Evolutionary conservation across 306 rosid species (phyloP).

Genomic region (Medicago truncatula): MtrunA17r5.0-ANR NC_053049.1:6369001-6369500

Average conservation of each 20-base stretch:
- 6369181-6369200: too few species aligned
- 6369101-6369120: conserved; percentile 64
- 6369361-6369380: conserved; percentile 73
- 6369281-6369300: not conserved
- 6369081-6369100: conserved; percentile 48
- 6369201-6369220: too few species aligned
- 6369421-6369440: conserved; percentile 53
- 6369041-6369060: conserved; percentile 49
- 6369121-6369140: conserved; percentile 53
- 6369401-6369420: conserved; percentile 85
- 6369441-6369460: conserved; percentile 2
- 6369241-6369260: too few species aligned
- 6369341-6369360: conserved; percentile 45
- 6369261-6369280: too few species aligned
- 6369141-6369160: conserved; percentile 75
- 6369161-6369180: conserved; percentile 27
- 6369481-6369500: not conserved
- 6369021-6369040: not conserved
- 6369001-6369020: not conserved
- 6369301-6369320: not conserved
- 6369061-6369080: conserved; percentile 53
- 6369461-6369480: not conserved
- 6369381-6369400: conserved; percentile 74
- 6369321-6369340: not conserved
- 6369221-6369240: too few species aligned